Evolutionary conservation across 108 stramenopile species (phyloP), one percentile per base, ranked within the genome.

Genomic region (Schizochytrium sp.): DNA sequence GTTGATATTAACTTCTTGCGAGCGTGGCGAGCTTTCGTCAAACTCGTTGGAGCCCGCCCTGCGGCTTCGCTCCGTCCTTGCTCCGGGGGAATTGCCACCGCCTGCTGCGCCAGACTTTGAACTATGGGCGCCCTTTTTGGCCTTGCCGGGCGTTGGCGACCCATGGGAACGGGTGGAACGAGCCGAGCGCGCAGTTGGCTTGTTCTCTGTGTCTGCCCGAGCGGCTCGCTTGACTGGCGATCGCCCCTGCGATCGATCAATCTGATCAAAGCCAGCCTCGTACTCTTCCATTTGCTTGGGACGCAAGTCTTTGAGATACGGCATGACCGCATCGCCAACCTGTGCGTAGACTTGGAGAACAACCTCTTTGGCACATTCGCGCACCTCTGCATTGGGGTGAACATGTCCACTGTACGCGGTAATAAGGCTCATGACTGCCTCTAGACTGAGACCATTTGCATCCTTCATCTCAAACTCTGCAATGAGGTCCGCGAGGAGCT

Each of bases 291-390:
- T 51, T 23, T 88, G 88, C 5, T 88, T 88, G 10, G 60, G 47
- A 4, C 60, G 58, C 72, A 88, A 29, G 43, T 88, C 60, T 6
- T n/a, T 51, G 1, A 88, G 55, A 29, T 71, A 71, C 25, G 47
- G 60, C 21, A 71, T 5, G 8, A 88, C 72, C 25, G 63, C 44
- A 5, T 60, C 47, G 29, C 88, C 88, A 19, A 88, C 55, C 18
- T 72, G 53, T 8, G 25, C 45, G 5, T 71, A 88, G 0, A 34
- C 45, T 4, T 88, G 60, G 6, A 88, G 18, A 19, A 71, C 63
- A 5, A 88, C 43, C 69, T 88, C 60, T 87, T 88, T 88, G 48
- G 88, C 88, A 47, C 34, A 23, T 51, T 88, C 88, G n/a, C 88
- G 63, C 16, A 88, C 44, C 28, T 88, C 88, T 28, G 60, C 88